Evolutionary conservation across 352 stramenopile genomes (phyloP).

Genomic region (Globisporangium spinosum): DNA sequence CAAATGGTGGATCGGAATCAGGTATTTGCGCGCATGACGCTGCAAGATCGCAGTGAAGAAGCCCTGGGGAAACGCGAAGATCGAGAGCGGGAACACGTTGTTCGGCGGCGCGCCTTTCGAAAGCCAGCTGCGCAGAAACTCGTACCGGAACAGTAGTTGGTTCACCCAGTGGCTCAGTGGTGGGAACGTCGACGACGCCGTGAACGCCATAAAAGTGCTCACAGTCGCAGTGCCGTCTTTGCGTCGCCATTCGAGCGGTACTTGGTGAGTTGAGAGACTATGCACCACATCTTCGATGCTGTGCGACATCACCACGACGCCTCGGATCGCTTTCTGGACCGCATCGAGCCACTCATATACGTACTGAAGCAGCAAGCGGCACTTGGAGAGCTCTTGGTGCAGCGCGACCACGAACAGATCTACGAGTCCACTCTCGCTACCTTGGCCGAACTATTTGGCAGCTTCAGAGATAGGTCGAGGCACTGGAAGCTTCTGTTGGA

Average conservation of each 20-base stretch:
- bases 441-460: not conserved
- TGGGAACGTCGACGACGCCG: slow-evolving; percentile 10
- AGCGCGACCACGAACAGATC: slow-evolving; percentile 67
- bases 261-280: slow-evolving; percentile 45
- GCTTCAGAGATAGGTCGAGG: not conserved
- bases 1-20: slow-evolving; percentile 68
- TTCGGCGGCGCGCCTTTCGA: slow-evolving; percentile 20
- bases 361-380: slow-evolving; percentile 37
- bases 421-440: slow-evolving; percentile 9
- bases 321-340: slow-evolving; percentile 56
- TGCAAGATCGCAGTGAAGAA: slow-evolving; percentile 80
- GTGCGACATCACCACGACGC: slow-evolving; percentile 51
- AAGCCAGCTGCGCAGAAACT: slow-evolving; percentile 60
- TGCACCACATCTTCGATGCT: slow-evolving; percentile 49
- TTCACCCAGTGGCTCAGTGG: slow-evolving; percentile 51
- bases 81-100: slow-evolving; percentile 49
- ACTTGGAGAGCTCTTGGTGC: slow-evolving; percentile 57
- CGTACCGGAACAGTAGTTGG: slow-evolving; percentile 47
- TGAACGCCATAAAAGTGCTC: slow-evolving; percentile 11
- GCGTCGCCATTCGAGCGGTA: slow-evolving; percentile 53
- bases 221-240: slow-evolving; percentile 28
- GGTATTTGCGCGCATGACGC: slow-evolving; percentile 62
- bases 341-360: slow-evolving; percentile 40
- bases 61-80: slow-evolving; percentile 72
- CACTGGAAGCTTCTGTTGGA: slow-evolving; percentile 27